Evolutionary conservation across 805 yeast species (phyloP), one percentile per base, ranked within the genome.

Genomic region (Debaryomyces hansenii): DNA sequence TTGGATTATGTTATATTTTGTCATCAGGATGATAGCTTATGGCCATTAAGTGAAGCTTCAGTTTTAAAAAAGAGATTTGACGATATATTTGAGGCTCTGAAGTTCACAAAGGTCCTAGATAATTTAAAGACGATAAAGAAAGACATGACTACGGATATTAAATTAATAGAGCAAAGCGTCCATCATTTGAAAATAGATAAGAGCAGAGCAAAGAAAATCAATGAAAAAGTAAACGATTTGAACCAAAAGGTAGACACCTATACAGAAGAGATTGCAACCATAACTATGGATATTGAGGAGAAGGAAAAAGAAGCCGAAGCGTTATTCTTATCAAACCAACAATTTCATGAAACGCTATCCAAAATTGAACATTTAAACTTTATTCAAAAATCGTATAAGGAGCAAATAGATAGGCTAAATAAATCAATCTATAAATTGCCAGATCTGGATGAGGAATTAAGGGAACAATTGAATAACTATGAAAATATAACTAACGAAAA

Each of bases 11-110:
- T 94, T 36, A 84, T 92, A 1, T 94, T 94, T 66, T 92, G 99
- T 59, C 99, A 94, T 60, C 99, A 94, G 63, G 99, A 94, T 59
- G 99, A 94, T 49, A 84, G 92, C 56, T 66, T 90, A 24, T 94
- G 99, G 99, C 99, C 99, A 1, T 72, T 94, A 40, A 81, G 91
- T 55, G 99, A 94, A 64, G 95, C 99, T 1, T 77, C 96, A 2
- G 78, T 78, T 10, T 75, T 94, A 61, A 95, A 94, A 67, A 91
- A 91, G 67, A 79, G 92, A 44, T 95, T 94, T 58, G 99, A 94
- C 64, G 99, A 94, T 64, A 92, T 94, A 7, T 94, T 94, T 59
- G 97, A 94, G 66, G 97, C 97, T 0, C 80, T 90, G 54, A 90
- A 89, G 63, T 95, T 87, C 59, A 90, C 97, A 0, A 92, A 89